Conservation (phyloP, 768 basidiomycete species). For the Suillus bovinus region DNA sequence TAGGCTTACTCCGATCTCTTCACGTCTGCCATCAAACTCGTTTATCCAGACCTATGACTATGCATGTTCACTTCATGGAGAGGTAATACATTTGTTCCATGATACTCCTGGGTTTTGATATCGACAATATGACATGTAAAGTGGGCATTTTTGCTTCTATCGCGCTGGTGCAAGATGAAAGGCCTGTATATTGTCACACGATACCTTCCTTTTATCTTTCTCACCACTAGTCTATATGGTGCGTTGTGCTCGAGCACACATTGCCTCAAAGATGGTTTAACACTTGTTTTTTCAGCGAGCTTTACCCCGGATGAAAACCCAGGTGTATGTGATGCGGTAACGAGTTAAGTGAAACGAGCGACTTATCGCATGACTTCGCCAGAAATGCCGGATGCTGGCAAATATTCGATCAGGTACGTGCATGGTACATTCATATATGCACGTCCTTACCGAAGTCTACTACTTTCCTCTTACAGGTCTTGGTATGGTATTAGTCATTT, state of each 20-base stretch:
- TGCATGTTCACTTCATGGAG: not conserved
- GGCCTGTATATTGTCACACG: not conserved
- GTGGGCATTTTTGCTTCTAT: not conserved
- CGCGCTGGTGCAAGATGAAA: not conserved
- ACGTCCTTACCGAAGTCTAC: not conserved
- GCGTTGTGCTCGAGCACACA: not conserved
- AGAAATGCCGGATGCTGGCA: not conserved
- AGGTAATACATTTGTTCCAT: not conserved
- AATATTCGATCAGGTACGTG: not conserved
- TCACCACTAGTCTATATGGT: not conserved
- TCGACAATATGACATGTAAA: not conserved
- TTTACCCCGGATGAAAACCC: not conserved
- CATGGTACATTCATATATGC: not conserved
- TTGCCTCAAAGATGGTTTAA: not conserved
- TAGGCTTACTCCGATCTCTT: not conserved
- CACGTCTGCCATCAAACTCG: not conserved
- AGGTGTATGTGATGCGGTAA: not conserved
- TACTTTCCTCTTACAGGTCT: not conserved
- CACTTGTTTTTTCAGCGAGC: not conserved
- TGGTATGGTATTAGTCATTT: not conserved
- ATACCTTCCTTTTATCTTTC: not conserved
- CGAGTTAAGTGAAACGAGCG: not conserved
- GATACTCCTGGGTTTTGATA: not conserved
- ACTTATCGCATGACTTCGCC: not conserved
- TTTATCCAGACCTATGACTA: not conserved